Evolutionary conservation across 1,284 basidiomycete species (phyloP).

Genomic region (Cryptococcus jaspeensis): DNA sequence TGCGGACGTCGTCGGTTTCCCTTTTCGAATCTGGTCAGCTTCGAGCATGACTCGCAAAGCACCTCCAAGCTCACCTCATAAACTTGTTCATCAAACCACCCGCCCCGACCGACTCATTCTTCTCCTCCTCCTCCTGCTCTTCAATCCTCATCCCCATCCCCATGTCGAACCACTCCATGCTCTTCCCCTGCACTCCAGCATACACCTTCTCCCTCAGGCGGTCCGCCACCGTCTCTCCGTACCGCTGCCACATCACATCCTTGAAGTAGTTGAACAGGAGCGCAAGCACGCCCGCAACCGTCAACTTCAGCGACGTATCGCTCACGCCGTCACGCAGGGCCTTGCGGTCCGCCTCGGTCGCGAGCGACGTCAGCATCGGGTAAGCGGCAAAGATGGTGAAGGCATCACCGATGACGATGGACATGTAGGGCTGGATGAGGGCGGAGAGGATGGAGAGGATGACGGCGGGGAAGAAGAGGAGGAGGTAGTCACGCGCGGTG

Average conservation of each 20-base stretch:
- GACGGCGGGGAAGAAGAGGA: conserved; percentile 70
- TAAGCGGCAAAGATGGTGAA: conserved; percentile 73
- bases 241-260: conserved; percentile 79
- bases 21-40: conserved; percentile 52
- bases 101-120: conserved; percentile 66
- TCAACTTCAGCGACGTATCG: conserved; percentile 63
- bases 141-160: conserved; percentile 68
- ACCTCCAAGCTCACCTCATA: conserved; percentile 62
- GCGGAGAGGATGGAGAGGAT: conserved; percentile 68
- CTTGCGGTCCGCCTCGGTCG: conserved; percentile 55
- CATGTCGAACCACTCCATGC: conserved; percentile 83
- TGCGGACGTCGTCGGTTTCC: conserved; percentile 90
- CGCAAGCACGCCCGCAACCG: conserved; percentile 68
- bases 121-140: conserved; percentile 51
- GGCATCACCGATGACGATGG: conserved; percentile 77
- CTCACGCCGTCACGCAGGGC: conserved; percentile 63
- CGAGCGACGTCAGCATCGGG: conserved; percentile 47
- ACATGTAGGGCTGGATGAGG: conserved; percentile 89
- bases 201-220: conserved; percentile 71
- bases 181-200: conserved; percentile 64
- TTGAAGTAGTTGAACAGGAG: conserved; percentile 72
- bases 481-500: conserved; percentile 57
- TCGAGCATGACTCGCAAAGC: background rate
- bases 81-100: conserved; percentile 95
- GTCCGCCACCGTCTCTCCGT: conserved; percentile 76